phyloP scores from a whole-genome alignment of 148 eudicot genomes.

The Vaccinium myrtillus region DNA sequence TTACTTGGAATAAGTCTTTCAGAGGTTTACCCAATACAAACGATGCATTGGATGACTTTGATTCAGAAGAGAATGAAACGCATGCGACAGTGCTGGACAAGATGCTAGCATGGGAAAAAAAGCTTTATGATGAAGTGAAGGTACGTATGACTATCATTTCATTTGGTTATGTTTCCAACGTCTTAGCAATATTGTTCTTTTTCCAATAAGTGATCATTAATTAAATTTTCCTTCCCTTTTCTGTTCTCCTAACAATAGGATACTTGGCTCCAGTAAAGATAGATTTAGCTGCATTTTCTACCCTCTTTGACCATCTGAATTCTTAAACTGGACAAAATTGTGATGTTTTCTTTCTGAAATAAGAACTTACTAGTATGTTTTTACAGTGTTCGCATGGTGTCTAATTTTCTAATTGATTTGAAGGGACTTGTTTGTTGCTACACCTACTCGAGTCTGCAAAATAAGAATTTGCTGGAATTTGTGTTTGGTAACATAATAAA shows the following conservation, averaged over 20 bases:
- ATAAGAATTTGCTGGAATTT: too few species aligned
- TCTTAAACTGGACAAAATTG: constrained; percentile 1
- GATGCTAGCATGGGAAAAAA: constrained; percentile 98
- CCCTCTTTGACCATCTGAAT: background rate
- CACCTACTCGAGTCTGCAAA: too few species aligned
- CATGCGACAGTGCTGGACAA: constrained; percentile 97
- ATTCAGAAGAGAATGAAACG: constrained; percentile 90
- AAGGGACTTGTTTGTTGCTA: background rate
- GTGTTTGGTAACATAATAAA: too few species aligned
- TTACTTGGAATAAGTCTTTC: constrained; percentile 96
- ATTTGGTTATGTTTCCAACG: background rate
- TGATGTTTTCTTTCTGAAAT: background rate
- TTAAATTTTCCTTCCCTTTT: background rate
- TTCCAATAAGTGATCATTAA: background rate
- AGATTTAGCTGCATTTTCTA: constrained; percentile 3
- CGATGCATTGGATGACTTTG: constrained; percentile 64
- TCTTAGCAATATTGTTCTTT: background rate
- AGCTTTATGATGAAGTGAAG: constrained; percentile 95
- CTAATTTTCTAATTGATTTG: background rate
- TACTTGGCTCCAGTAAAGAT: background rate
- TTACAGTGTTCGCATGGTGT: background rate
- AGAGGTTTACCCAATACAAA: constrained; percentile 57
- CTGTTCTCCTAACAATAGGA: background rate
- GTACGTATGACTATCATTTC: constrained; percentile 31
- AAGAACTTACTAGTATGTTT: background rate